Percentiles rank a stretch among this genome's conserved stretches.
phyloP scores from a whole-genome alignment of 495 filamentous ascomycete species.

The Acidomyces sp. region DNA sequence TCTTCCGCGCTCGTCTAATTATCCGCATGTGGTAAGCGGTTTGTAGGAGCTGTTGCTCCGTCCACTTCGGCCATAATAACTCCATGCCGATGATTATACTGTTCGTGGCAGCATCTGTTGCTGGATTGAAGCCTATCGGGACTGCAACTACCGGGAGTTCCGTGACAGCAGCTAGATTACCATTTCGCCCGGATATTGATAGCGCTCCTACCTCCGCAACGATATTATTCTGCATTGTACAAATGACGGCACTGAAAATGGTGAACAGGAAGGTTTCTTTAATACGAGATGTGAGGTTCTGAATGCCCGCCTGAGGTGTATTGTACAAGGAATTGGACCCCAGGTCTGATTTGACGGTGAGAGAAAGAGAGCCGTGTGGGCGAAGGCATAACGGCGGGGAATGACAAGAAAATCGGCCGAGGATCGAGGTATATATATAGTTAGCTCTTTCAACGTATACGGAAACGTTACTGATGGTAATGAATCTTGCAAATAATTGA shows the following conservation, averaged over 20 bases:
- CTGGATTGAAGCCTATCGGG: slow-evolving; percentile 38
- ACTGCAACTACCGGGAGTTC: slow-evolving; percentile 51
- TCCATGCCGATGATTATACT: slow-evolving; percentile 55
- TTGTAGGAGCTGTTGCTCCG: slow-evolving; percentile 40
- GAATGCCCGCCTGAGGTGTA: slow-evolving; percentile 32
- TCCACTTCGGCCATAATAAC: slow-evolving; percentile 43
- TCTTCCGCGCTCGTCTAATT: slow-evolving; percentile 34
- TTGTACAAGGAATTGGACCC: slow-evolving; percentile 27
- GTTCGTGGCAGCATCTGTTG: slow-evolving; percentile 33
- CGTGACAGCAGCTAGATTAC: slow-evolving; percentile 50
- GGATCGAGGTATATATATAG: slow-evolving; percentile 23
- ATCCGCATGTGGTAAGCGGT: slow-evolving; percentile 34
- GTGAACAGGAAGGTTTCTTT: slow-evolving; percentile 35
- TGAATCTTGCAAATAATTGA: slow-evolving; percentile 35
- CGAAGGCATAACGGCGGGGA: slow-evolving; percentile 41
- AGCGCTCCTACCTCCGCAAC: slow-evolving; percentile 43
- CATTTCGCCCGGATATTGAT: slow-evolving; percentile 47
- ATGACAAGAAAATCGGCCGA: slow-evolving; percentile 38
- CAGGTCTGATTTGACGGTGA: slow-evolving; percentile 31
- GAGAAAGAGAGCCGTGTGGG: slow-evolving; percentile 37
- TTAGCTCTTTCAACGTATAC: slow-evolving; percentile 31
- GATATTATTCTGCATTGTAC: slow-evolving; percentile 53
- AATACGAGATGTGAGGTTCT: slow-evolving; percentile 35
- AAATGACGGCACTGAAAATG: slow-evolving; percentile 45
- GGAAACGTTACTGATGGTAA: slow-evolving; percentile 23